A percentile compares a stretch with the other conserved stretches of the same genome.
phyloP scores from a whole-genome alignment of 2,329 filamentous ascomycete species.

The Fusarium mundagurra region DNA sequence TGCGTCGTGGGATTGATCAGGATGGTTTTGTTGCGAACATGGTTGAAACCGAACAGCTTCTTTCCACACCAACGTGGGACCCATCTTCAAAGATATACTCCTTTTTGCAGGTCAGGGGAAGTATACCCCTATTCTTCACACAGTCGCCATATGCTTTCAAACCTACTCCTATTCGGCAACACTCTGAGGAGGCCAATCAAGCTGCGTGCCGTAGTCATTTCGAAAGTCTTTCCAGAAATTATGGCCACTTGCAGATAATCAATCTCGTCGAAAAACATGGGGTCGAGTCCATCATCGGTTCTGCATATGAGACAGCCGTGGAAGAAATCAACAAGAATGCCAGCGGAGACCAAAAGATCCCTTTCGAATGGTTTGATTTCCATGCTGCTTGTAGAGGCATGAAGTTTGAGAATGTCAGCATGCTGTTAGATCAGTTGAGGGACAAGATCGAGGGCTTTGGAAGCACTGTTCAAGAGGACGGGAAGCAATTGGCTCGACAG shows the following conservation, averaged over 20 bases:
- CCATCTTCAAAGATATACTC: slow-evolving; percentile 74
- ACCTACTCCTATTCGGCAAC: slow-evolving; percentile 82
- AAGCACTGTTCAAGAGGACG: slow-evolving; percentile 70
- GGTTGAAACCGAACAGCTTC: slow-evolving; percentile 94
- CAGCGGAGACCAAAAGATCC: slow-evolving; percentile 52
- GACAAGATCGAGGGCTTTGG: slow-evolving; percentile 75
- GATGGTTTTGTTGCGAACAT: slow-evolving; percentile 88
- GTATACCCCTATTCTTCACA: slow-evolving; percentile 94
- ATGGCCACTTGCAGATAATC: slow-evolving; percentile 80
- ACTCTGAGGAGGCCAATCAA: slow-evolving; percentile 82
- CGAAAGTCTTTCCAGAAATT: slow-evolving; percentile 71
- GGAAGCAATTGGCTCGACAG: slow-evolving; percentile 62
- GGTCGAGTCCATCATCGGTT: slow-evolving; percentile 81
- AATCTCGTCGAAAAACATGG: slow-evolving; percentile 91
- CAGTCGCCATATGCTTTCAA: slow-evolving; percentile 95
- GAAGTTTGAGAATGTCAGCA: slow-evolving; percentile 95
- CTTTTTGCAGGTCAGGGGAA: slow-evolving; percentile 88
- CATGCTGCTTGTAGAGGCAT: slow-evolving; percentile 92
- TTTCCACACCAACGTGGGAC: slow-evolving; percentile 77
- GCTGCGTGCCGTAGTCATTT: slow-evolving; percentile 85
- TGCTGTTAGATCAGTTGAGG: slow-evolving; percentile 77
- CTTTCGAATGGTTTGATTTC: slow-evolving; percentile 98
- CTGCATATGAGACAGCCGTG: slow-evolving; percentile 77
- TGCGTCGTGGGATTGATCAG: slow-evolving; percentile 90
- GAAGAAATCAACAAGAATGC: slow-evolving; percentile 72